These are phyloP conservation scores for Hymenoscyphus albidus DNA, from an alignment of 2,329 filamentous ascomycete genomes.

Conservation along the genomic window DNA sequence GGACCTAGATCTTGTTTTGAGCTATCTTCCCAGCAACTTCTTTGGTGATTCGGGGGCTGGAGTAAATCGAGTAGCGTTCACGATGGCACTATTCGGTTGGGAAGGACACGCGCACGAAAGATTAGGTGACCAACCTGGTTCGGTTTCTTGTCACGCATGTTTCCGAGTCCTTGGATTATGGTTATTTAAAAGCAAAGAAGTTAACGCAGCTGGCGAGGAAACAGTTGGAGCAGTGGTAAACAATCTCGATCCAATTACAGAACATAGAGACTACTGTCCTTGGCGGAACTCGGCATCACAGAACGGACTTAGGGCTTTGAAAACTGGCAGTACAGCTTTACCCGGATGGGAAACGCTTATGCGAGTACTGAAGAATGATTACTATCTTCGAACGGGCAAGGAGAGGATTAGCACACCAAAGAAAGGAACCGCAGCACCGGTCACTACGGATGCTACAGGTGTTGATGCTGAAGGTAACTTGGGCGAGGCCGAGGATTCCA, in stretches of 20 bases:
- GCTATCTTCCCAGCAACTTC: slow-evolving; percentile 51
- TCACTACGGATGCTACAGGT: slow-evolving; percentile 7
- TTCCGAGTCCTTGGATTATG: slow-evolving; percentile 86
- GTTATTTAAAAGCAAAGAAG: slow-evolving; percentile 80
- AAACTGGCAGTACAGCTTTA: slow-evolving; percentile 33
- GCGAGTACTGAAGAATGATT: slow-evolving; percentile 55
- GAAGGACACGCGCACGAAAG: slow-evolving; percentile 45
- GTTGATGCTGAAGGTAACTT: slow-evolving; percentile 13
- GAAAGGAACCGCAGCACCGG: slow-evolving; percentile 11
- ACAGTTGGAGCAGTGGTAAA: slow-evolving; percentile 57
- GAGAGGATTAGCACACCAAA: slow-evolving; percentile 10
- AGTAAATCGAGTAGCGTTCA: slow-evolving; percentile 60
- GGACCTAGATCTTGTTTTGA: slow-evolving; percentile 47
- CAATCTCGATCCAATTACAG: slow-evolving; percentile 62
- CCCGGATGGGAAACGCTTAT: slow-evolving; percentile 54
- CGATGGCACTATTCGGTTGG: slow-evolving; percentile 72
- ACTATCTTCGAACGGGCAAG: slow-evolving; percentile 32
- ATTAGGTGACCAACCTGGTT: slow-evolving; percentile 37
- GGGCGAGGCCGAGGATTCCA: slow-evolving; percentile 36
- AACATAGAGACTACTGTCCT: slow-evolving; percentile 81
- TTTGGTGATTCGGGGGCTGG: slow-evolving; percentile 38
- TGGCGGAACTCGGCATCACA: slow-evolving; percentile 68
- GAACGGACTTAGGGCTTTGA: slow-evolving; percentile 38
- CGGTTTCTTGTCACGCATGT: slow-evolving; percentile 70
- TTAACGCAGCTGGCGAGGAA: slow-evolving; percentile 50